Conservation (phyloP, 2,329 filamentous ascomycete species). For the Diaporthe ilicicola region DNA sequence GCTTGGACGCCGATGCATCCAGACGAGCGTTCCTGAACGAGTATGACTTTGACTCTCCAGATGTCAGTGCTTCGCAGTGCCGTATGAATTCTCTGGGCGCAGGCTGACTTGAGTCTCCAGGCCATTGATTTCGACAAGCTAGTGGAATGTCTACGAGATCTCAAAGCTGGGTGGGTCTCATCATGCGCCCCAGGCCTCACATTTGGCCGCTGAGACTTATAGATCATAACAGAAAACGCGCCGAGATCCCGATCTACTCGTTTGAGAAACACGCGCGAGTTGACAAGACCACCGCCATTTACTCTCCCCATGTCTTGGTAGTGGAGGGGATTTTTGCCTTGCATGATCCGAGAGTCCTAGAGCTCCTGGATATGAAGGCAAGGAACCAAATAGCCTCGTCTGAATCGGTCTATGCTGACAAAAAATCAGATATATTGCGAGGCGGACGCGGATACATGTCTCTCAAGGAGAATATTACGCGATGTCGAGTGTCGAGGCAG, state of each 20-base stretch:
- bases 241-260: constrained; percentile 94
- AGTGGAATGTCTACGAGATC: constrained; percentile 78
- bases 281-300: constrained; percentile 84
- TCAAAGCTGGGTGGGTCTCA: constrained; percentile 85
- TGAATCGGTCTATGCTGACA: background rate
- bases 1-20: constrained; percentile 80
- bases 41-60: constrained; percentile 94
- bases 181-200: background rate
- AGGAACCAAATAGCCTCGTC: constrained; percentile 7
- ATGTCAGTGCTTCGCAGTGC: constrained; percentile 53
- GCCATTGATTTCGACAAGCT: constrained; percentile 95
- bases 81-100: background rate
- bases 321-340: constrained; percentile 96
- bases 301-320: constrained; percentile 95
- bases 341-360: constrained; percentile 85
- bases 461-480: constrained; percentile 85
- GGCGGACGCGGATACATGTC: constrained; percentile 91
- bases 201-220: constrained; percentile 25
- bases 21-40: constrained; percentile 86
- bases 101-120: constrained; percentile 40
- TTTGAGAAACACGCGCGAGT: constrained; percentile 90
- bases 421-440: constrained; percentile 84
- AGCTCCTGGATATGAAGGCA: constrained; percentile 88
- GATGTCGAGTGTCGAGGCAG: constrained; percentile 90
- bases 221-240: constrained; percentile 70